These are phyloP conservation scores for Cutaneotrichosporon cavernicola DNA, from an alignment of 1,284 basidiomycete species.

Conservation along the genomic window DNA sequence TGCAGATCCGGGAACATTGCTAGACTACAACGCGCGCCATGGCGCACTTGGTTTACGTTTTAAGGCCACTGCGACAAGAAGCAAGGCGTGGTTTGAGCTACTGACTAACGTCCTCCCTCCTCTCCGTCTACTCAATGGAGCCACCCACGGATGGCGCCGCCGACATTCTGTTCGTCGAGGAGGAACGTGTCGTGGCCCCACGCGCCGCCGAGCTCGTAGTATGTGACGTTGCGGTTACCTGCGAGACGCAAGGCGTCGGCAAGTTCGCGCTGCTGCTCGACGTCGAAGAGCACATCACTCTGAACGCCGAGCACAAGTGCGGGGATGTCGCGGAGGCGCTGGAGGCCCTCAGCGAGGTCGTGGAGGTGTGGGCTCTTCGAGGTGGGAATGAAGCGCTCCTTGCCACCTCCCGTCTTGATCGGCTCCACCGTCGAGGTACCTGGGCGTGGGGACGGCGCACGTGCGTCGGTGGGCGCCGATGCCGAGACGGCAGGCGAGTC, in stretches of 20 bases:
- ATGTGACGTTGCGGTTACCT: slow-evolving; percentile 83
- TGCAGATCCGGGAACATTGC: slow-evolving; percentile 1
- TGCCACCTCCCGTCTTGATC: slow-evolving; percentile 22
- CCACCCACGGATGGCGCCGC: slow-evolving; percentile 75
- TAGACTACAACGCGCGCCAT: not conserved
- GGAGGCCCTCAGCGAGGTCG: slow-evolving; percentile 77
- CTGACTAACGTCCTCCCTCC: not conserved
- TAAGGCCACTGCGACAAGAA: not conserved
- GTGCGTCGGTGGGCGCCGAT: slow-evolving; percentile 8
- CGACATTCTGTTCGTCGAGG: slow-evolving; percentile 74
- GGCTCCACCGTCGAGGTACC: not conserved
- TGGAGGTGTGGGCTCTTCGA: slow-evolving; percentile 68
- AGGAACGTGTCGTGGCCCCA: slow-evolving; percentile 99
- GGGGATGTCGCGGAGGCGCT: slow-evolving; percentile 73
- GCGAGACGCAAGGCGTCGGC: slow-evolving; percentile 87
- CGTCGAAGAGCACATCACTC: slow-evolving; percentile 93
- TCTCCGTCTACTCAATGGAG: slow-evolving; percentile 16
- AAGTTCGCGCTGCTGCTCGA: slow-evolving; percentile 94
- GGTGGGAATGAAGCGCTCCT: slow-evolving; percentile 58
- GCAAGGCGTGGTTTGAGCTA: not conserved
- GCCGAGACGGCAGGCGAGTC: slow-evolving; percentile 36
- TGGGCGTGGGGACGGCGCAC: slow-evolving; percentile 13
- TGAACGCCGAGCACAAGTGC: slow-evolving; percentile 90
- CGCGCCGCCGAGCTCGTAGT: slow-evolving; percentile 96
- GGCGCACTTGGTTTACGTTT: not conserved